These are phyloP conservation scores for Yamadazyma triangularis DNA, from an alignment of 1,139 yeast genomes.

Conservation along the genomic window DNA sequence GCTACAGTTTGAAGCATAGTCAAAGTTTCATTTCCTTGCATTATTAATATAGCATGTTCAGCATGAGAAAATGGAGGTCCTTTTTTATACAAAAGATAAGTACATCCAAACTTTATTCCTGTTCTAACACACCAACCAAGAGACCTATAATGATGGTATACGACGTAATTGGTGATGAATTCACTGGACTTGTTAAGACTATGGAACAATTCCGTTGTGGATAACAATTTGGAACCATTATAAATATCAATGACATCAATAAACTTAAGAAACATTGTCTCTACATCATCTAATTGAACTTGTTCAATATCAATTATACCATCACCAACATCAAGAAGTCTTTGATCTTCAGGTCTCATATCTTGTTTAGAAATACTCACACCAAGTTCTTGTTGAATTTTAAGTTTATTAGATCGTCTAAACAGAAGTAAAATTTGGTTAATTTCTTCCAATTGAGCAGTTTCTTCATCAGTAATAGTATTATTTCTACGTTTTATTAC, in stretches of 20 bases:
- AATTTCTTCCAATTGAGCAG: slow-evolving; percentile 21
- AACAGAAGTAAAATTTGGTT: slow-evolving; percentile 20
- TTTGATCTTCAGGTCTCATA: slow-evolving; percentile 32
- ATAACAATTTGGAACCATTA: slow-evolving; percentile 1
- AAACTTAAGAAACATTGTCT: slow-evolving; percentile 60
- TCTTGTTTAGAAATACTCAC: slow-evolving; percentile 9
- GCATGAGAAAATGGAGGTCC: slow-evolving; percentile 98
- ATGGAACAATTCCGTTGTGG: slow-evolving; percentile 34
- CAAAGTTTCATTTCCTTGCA: slow-evolving; percentile 49
- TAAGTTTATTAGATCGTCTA: slow-evolving; percentile 13
- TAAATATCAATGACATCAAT: slow-evolving; percentile 40
- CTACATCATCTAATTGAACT: slow-evolving; percentile 72
- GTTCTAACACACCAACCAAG: slow-evolving; percentile 93
- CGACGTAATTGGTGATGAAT: slow-evolving; percentile 58
- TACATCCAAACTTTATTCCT: slow-evolving; percentile 89
- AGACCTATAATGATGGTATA: slow-evolving; percentile 82
- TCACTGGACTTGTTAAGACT: slow-evolving; percentile 23
- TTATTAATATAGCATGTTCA: slow-evolving; percentile 63
- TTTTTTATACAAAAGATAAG: slow-evolving; percentile 70
- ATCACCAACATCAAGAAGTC: slow-evolving; percentile 29
- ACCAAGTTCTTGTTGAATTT: slow-evolving; percentile 11
- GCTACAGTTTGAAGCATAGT: slow-evolving; percentile 61
- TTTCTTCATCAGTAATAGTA: slow-evolving; percentile 20
- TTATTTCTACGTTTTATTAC: slow-evolving; percentile 27
- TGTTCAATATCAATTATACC: slow-evolving; percentile 47